A percentile compares a stretch with the other conserved stretches of the same genome.
Conservation (phyloP, 306 rosid genomes). For the Ochetophila trinervis region DNA sequence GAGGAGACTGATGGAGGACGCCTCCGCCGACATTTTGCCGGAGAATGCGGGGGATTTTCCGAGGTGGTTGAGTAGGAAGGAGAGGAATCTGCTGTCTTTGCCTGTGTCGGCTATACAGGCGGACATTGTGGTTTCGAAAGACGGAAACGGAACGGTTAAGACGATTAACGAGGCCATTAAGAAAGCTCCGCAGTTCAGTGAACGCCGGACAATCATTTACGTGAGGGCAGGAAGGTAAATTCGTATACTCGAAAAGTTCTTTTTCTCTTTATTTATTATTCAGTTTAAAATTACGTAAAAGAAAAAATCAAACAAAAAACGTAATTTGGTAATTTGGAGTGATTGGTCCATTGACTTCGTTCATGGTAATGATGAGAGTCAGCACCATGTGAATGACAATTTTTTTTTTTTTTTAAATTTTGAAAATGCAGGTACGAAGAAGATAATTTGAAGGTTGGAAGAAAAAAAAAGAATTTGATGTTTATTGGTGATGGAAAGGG, state of each 20-base stretch:
- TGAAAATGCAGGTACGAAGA: conserved; percentile 66
- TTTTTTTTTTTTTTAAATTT: background rate
- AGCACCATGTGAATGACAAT: conserved; percentile 18
- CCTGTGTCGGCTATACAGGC: conserved; percentile 63
- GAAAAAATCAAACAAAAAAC: background rate
- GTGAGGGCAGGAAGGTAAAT: conserved; percentile 94
- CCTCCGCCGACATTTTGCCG: conserved; percentile 9
- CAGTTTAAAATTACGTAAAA: no score
- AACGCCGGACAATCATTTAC: conserved; percentile 62
- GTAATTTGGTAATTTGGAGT: background rate
- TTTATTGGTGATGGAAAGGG: conserved; percentile 90
- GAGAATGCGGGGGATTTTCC: conserved; percentile 48
- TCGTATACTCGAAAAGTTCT: background rate
- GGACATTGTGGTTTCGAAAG: conserved; percentile 58
- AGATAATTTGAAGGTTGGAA: conserved; percentile 73
- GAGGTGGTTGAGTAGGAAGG: conserved; percentile 56
- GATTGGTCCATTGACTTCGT: conserved; percentile 37
- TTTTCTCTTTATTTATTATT: background rate
- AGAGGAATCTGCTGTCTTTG: conserved; percentile 51
- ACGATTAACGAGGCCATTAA: conserved; percentile 79
- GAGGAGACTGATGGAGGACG: conserved; percentile 46
- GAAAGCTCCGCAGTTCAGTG: conserved; percentile 53
- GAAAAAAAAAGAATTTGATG: conserved; percentile 79
- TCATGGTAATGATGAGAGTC: background rate
- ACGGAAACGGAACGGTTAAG: conserved; percentile 62